These are phyloP conservation scores for Puccinellia tenuiflora DNA, from an alignment of 176 grass and related monocot species.

Conservation along the genomic window DNA sequence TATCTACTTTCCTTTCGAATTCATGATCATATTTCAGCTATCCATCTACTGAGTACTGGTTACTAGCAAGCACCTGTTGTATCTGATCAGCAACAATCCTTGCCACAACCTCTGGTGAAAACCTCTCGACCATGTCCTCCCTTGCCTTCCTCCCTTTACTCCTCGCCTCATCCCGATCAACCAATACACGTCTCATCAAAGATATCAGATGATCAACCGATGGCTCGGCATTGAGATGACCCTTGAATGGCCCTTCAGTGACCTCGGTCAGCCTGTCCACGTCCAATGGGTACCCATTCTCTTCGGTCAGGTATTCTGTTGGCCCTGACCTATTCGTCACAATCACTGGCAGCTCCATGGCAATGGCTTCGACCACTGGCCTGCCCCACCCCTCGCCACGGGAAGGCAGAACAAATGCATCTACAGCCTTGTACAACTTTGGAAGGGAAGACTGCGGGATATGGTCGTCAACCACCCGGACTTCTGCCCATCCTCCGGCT, in stretches of 20 bases:
- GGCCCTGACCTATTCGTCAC: conserved; percentile 64
- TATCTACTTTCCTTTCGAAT: neutral
- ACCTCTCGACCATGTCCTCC: conserved; percentile 43
- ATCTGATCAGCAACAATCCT: conserved; percentile 47
- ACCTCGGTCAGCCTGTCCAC: conserved; percentile 32
- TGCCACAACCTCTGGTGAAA: conserved; percentile 45
- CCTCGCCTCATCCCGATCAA: conserved; percentile 23
- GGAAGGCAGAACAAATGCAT: conserved; percentile 57
- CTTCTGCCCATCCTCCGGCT: conserved; percentile 34
- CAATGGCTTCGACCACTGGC: conserved; percentile 58
- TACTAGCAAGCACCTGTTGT: neutral
- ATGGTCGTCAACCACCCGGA: conserved; percentile 36
- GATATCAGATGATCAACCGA: conserved; percentile 29
- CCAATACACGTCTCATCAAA: conserved; percentile 43
- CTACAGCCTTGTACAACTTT: conserved; percentile 42
- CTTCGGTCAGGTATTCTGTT: conserved; percentile 52
- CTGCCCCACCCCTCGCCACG: conserved; percentile 62
- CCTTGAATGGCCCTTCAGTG: conserved; percentile 58
- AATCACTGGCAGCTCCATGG: conserved; percentile 59
- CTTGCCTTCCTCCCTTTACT: conserved; percentile 54
- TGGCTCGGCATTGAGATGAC: conserved; percentile 46
- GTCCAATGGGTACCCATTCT: conserved; percentile 56
- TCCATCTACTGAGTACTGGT: neutral
- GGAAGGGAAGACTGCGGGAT: conserved; percentile 51
- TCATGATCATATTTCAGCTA: neutral